Evolutionary conservation across 164 flowering plant species (phyloP).

Genomic region (Tinospora cordifolia): DNA sequence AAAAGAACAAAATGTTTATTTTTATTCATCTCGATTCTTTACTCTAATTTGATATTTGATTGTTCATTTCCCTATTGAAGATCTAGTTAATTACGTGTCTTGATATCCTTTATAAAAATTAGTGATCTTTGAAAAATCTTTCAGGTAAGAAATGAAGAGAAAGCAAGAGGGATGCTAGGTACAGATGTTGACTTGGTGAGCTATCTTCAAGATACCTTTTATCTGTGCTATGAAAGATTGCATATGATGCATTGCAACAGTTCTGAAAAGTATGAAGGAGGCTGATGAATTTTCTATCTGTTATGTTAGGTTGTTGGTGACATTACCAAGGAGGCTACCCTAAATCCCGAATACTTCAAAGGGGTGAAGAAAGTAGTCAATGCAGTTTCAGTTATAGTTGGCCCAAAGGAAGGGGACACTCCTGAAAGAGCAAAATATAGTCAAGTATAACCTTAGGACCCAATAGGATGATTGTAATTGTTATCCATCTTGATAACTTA

Average conservation of each 20-base stretch:
- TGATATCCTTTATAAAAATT: background rate
- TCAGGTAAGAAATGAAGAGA: constrained; percentile 95
- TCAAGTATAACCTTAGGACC: constrained; percentile 46
- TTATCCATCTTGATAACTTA: background rate
- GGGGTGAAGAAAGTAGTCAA: constrained; percentile 84
- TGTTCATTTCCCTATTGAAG: too few species aligned
- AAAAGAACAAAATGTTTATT: too few species aligned
- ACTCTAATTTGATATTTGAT: too few species aligned
- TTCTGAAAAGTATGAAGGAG: background rate
- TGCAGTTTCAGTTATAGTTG: constrained; percentile 91
- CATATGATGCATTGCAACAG: background rate
- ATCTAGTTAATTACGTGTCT: too few species aligned
- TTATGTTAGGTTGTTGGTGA: constrained; percentile 72
- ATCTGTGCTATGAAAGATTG: background rate
- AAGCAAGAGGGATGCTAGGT: constrained; percentile 82
- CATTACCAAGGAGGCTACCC: constrained; percentile 67
- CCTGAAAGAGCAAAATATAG: constrained; percentile 92
- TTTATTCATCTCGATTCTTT: too few species aligned
- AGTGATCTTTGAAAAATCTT: constrained; percentile 6
- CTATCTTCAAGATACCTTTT: background rate
- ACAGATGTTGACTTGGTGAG: constrained; percentile 83
- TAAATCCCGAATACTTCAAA: constrained; percentile 67
- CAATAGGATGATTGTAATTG: background rate
- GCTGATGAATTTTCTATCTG: background rate
- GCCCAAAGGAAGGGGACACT: constrained; percentile 98